A percentile compares a stretch with the other conserved stretches of the same genome.
phyloP scores from a whole-genome alignment of 805 yeast genomes.

The Metschnikowia koreensis region DNA sequence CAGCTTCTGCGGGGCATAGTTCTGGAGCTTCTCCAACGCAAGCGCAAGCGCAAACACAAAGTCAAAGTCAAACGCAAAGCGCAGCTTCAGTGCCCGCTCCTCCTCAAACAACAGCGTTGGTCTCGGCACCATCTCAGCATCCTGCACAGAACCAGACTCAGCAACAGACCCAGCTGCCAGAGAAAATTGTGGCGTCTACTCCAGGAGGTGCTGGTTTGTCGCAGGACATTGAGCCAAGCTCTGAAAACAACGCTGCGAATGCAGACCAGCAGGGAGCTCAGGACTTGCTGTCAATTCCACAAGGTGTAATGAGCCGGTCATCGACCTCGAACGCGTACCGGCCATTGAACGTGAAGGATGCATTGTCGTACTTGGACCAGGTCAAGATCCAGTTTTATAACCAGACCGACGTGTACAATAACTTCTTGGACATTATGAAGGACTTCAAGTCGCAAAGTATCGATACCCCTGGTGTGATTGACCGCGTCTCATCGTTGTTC shows the following conservation, averaged over 20 bases:
- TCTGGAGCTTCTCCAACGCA: neutral
- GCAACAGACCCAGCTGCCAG: slow-evolving; percentile 21
- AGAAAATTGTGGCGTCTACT: slow-evolving; percentile 5
- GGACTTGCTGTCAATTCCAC: slow-evolving; percentile 15
- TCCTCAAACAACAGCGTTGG: neutral
- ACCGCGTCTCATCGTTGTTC: slow-evolving; percentile 85
- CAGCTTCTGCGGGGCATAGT: neutral
- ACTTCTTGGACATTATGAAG: slow-evolving; percentile 96
- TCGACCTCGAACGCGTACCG: slow-evolving; percentile 51
- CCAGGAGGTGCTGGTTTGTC: slow-evolving; percentile 8
- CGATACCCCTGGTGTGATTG: slow-evolving; percentile 98
- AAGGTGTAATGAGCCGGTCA: slow-evolving; percentile 39
- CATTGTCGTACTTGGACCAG: slow-evolving; percentile 90
- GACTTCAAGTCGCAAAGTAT: slow-evolving; percentile 95
- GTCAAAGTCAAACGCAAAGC: slow-evolving; percentile 12
- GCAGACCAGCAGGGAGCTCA: slow-evolving; percentile 11
- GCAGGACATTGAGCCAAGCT: slow-evolving; percentile 8
- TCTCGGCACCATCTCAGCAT: slow-evolving; percentile 17
- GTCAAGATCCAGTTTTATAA: slow-evolving; percentile 88
- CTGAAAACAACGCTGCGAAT: slow-evolving; percentile 2
- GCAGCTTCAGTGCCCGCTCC: slow-evolving; percentile 22
- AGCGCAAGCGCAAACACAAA: slow-evolving; percentile 7
- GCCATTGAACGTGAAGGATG: slow-evolving; percentile 94
- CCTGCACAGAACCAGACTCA: slow-evolving; percentile 18
- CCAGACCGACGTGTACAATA: slow-evolving; percentile 95